Conservation (phyloP, 2,329 filamentous ascomycete genomes). For the Cordyceps fumosorosea region DNA sequence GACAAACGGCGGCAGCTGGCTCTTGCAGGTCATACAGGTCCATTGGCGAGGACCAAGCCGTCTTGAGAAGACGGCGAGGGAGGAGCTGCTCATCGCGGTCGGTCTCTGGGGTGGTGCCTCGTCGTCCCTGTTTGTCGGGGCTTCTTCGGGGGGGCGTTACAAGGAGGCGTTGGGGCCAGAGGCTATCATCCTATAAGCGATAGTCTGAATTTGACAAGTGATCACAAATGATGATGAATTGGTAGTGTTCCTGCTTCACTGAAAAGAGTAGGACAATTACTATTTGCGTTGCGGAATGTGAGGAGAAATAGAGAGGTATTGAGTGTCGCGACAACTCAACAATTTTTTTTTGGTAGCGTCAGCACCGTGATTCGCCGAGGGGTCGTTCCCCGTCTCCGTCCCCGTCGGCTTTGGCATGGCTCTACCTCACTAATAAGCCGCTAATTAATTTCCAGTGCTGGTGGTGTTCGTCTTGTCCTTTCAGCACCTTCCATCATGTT, state of each 20-base stretch:
- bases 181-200: constrained; percentile 9
- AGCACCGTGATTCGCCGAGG: constrained; percentile 18
- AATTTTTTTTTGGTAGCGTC: constrained; percentile 13
- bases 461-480: background rate
- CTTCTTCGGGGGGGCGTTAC: background rate
- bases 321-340: constrained; percentile 12
- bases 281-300: background rate
- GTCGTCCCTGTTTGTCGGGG: background rate
- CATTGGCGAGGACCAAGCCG: constrained; percentile 34
- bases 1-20: constrained; percentile 28
- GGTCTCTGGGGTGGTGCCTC: background rate
- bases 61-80: constrained; percentile 31
- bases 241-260: background rate
- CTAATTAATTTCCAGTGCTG: no score
- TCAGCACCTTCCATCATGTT: no score
- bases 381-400: constrained; percentile 6
- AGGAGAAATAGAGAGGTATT: background rate
- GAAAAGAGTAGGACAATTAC: background rate
- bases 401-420: constrained; percentile 1
- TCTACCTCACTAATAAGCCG: no score
- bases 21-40: constrained; percentile 41
- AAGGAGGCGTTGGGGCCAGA: background rate
- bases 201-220: background rate
- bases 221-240: background rate
- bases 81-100: constrained; percentile 36